These are phyloP conservation scores for Paxillus ammoniavirescens DNA, from an alignment of 768 basidiomycete genomes.

Conservation along the genomic window DNA sequence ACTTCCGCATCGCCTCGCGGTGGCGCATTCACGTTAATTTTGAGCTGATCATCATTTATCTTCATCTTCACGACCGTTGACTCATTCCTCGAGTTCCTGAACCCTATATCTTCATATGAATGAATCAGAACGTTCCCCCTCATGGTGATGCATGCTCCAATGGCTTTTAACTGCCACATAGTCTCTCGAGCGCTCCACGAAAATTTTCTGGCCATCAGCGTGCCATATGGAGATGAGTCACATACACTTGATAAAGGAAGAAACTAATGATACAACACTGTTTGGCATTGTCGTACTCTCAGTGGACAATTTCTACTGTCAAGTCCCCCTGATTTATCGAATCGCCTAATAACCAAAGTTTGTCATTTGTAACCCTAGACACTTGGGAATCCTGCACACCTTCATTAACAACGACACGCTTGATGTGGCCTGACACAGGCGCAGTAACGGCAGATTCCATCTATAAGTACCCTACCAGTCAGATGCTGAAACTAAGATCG, in stretches of 20 bases:
- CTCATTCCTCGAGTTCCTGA: neutral
- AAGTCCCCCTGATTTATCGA: slow-evolving; percentile 94
- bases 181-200: neutral
- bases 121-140: neutral
- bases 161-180: no score
- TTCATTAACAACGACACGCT: slow-evolving; percentile 88
- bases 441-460: slow-evolving; percentile 98
- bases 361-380: neutral
- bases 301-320: slow-evolving; percentile 84
- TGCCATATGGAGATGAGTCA: slow-evolving; percentile 3
- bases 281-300: slow-evolving; percentile 6
- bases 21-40: no score
- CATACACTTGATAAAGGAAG: slow-evolving; percentile 1
- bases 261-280: slow-evolving; percentile 16
- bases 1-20: neutral
- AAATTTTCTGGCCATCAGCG: neutral
- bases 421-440: slow-evolving; percentile 94
- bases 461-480: slow-evolving; percentile 39
- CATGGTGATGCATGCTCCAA: slow-evolving; percentile 1
- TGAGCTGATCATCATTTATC: neutral
- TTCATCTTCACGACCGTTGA: neutral
- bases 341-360: slow-evolving; percentile 56
- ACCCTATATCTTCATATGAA: neutral
- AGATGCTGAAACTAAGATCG: slow-evolving; percentile 6
- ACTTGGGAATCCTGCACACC: slow-evolving; percentile 41